Evolutionary conservation across 768 basidiomycete species (phyloP).

Genomic region (Lentinula sp.): DNA sequence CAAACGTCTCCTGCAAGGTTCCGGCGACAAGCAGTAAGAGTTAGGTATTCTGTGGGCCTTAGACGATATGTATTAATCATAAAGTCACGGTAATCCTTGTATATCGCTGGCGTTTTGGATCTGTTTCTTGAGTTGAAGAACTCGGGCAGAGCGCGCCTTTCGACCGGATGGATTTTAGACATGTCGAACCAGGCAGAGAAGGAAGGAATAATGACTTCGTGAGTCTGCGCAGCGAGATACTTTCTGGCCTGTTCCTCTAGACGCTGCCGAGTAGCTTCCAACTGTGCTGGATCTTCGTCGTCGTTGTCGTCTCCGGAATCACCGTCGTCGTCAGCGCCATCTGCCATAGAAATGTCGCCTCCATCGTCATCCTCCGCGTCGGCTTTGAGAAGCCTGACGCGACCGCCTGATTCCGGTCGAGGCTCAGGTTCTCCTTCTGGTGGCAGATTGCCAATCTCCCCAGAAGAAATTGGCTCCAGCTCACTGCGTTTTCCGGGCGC

Average conservation of each 20-base stretch:
- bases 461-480: conserved; percentile 75
- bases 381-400: conserved; percentile 37
- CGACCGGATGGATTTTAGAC: conserved; percentile 87
- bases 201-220: conserved; percentile 94
- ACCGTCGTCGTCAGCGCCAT: conserved; percentile 67
- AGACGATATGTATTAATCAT: conserved; percentile 99
- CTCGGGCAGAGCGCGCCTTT: conserved; percentile 89
- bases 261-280: conserved; percentile 72
- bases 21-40: conserved; percentile 92
- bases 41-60: conserved; percentile 91
- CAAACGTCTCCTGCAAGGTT: conserved; percentile 98
- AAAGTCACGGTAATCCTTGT: conserved; percentile 99
- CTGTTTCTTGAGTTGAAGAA: conserved; percentile 97
- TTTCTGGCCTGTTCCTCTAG: conserved; percentile 86
- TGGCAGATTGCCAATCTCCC: conserved; percentile 75
- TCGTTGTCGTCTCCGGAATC: conserved; percentile 80
- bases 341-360: conserved; percentile 78
- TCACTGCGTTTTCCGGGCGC: conserved; percentile 86
- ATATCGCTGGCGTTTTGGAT: conserved; percentile 93
- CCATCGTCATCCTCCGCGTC: conserved; percentile 63
- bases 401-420: conserved; percentile 39
- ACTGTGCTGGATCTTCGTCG: conserved; percentile 79
- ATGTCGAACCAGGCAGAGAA: conserved; percentile 99
- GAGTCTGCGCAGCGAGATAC: conserved; percentile 95
- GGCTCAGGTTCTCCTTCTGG: conserved; percentile 29